Base-by-base conservation (phyloP, 208 protist genomes). In the Trypanosoma theileri region DNA sequence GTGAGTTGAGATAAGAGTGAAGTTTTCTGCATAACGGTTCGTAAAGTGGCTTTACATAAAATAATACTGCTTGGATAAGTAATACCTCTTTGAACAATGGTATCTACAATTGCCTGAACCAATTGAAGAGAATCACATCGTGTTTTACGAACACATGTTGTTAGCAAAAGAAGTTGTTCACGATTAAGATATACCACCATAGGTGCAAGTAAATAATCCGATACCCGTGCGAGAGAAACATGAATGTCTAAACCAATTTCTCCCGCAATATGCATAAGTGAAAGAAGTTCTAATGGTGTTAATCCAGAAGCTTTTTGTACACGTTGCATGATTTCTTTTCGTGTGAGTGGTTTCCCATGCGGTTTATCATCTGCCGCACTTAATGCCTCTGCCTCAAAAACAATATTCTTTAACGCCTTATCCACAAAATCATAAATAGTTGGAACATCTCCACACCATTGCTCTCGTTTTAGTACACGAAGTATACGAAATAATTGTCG, bases 401-500 rank as follows among this genome's bases (percentile, higher is more conserved):
- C 85, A 56, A 94, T 81, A 66, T 94, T 91, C 55, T 88, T 85
- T 35, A 94, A 59, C 16, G 83, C 81, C 60, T 85, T 80, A 59
- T 91, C 82, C 0, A 81, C 73, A 46, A 94, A 77, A 19, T 81
- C 75, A 64, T 85, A 81, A 66, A 94, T 58, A 22, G 56, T 55
- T 4, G 68, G 24, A 21, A 77, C 69, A 58, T 86, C 72, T 0
- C 75, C 84, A 42, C 65, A 66, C 80, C 82, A 92, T 21, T 72
- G 64, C 63, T 86, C 82, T 17, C 61, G 54, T 62, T 79, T 75
- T 53, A 91, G 71, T 52, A 94, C 82, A 51, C 59, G 66, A 10
- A 94, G 74, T 16, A 81, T 57, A 61, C 88, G 88, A 71, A 83
- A 94, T 22, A 94, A 48, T 60, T 93, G 84, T n/a, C 88, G 72